phyloP scores from a whole-genome alignment of 169 alveolate genomes.

The Plasmodium adleri region DNA sequence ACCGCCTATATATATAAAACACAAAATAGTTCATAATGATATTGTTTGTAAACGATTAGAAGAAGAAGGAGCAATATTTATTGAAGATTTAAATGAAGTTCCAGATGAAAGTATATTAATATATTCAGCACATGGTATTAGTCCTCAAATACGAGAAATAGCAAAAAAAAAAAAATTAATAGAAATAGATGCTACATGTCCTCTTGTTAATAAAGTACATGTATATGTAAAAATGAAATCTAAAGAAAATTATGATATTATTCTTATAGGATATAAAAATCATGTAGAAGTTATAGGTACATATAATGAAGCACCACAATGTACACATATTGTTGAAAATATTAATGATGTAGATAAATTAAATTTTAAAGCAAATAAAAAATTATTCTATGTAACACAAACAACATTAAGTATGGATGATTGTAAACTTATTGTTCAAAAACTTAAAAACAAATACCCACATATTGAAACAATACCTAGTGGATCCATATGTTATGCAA shows the following conservation, averaged over 20 bases:
- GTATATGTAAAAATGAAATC: conserved; percentile 89
- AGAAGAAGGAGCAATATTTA: conserved; percentile 87
- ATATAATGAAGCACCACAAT: conserved; percentile 88
- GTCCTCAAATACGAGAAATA: conserved; percentile 84
- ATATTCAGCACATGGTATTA: conserved; percentile 90
- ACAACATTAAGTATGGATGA: conserved; percentile 89
- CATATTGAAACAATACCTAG: conserved; percentile 87
- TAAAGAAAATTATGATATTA: conserved; percentile 86
- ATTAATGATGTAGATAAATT: conserved; percentile 82
- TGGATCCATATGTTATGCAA: conserved; percentile 90
- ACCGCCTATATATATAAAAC: conserved; percentile 88
- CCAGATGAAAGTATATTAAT: conserved; percentile 84
- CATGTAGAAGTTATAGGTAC: conserved; percentile 90
- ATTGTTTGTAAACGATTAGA: conserved; percentile 86
- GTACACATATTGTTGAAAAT: conserved; percentile 85
- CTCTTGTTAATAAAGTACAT: conserved; percentile 90
- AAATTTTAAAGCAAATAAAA: conserved; percentile 70
- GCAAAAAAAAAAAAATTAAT: conserved; percentile 81
- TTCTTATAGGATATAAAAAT: conserved; percentile 88
- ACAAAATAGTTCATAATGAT: conserved; percentile 90
- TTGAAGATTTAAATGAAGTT: conserved; percentile 84
- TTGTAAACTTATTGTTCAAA: conserved; percentile 82
- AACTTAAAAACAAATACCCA: conserved; percentile 81
- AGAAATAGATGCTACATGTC: conserved; percentile 91
- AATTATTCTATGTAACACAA: conserved; percentile 87